Percentiles rank a stretch among this genome's conserved stretches.
These are phyloP conservation scores for Monilinia aucupariae DNA, from an alignment of 2,329 filamentous ascomycete genomes.

Conservation along the genomic window DNA sequence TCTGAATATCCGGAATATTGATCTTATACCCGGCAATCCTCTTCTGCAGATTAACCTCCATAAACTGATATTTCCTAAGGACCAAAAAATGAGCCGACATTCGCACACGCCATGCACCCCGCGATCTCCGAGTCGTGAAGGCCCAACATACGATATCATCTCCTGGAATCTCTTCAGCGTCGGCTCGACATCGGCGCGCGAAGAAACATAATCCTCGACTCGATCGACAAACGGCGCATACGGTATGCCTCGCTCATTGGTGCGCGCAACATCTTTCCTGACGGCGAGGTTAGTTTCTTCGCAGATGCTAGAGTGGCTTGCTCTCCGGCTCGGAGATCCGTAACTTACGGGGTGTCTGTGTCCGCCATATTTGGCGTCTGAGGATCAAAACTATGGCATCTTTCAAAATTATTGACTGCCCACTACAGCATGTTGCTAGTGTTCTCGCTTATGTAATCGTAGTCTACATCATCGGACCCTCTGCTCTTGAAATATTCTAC, in stretches of 20 bases:
- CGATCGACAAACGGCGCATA: slow-evolving; percentile 81
- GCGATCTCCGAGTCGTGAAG: neutral
- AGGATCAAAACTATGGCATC: neutral
- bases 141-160: slow-evolving; percentile 71
- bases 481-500: too few relatives aligned
- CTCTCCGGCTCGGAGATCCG: neutral
- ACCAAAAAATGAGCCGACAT: slow-evolving; percentile 27
- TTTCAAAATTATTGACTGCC: slow-evolving; percentile 5
- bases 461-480: neutral
- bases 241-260: slow-evolving; percentile 79
- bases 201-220: slow-evolving; percentile 80
- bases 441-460: slow-evolving; percentile 11
- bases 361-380: slow-evolving; percentile 28
- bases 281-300: slow-evolving; percentile 18
- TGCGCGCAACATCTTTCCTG: slow-evolving; percentile 42
- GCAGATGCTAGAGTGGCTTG: neutral
- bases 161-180: slow-evolving; percentile 82
- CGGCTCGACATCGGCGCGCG: slow-evolving; percentile 71
- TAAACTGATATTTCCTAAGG: slow-evolving; percentile 95
- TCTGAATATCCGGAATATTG: slow-evolving; percentile 95
- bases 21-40: slow-evolving; percentile 77
- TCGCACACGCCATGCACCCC: neutral
- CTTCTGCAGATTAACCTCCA: slow-evolving; percentile 90
- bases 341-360: slow-evolving; percentile 28
- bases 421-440: slow-evolving; percentile 6